Percentiles rank a stretch among this genome's conserved stretches.
Conservation (phyloP, 306 rosid genomes). For the Vigna nakashimae region DNA sequence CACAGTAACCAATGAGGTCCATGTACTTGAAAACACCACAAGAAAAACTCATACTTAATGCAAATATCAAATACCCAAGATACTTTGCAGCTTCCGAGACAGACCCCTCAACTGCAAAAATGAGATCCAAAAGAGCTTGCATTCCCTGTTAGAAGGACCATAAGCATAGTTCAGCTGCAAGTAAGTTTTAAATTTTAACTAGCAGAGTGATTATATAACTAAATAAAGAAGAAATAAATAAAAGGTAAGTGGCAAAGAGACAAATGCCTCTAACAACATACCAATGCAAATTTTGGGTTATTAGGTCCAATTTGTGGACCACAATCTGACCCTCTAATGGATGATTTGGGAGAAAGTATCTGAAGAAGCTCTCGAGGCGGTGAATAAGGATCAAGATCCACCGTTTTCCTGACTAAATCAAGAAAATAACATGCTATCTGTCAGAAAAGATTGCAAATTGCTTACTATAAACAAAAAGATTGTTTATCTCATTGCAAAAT, state of each 20-base stretch:
- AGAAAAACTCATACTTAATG: slow-evolving; percentile 2
- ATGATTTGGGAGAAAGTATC: slow-evolving; percentile 81
- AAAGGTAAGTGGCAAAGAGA: neutral
- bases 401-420: slow-evolving; percentile 69
- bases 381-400: slow-evolving; percentile 70
- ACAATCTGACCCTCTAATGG: slow-evolving; percentile 72
- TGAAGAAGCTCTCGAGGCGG: slow-evolving; percentile 84
- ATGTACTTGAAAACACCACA: slow-evolving; percentile 14
- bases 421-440: slow-evolving; percentile 38
- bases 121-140: slow-evolving; percentile 92
- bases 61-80: slow-evolving; percentile 69
- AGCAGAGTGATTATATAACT: slow-evolving; percentile 11
- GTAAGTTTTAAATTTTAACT: slow-evolving; percentile 6
- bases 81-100: slow-evolving; percentile 83
- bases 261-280: slow-evolving; percentile 33
- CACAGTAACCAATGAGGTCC: slow-evolving; percentile 15
- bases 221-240: slow-evolving; percentile 18
- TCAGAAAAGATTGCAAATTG: slow-evolving; percentile 38
- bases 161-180: slow-evolving; percentile 27
- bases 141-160: slow-evolving; percentile 68
- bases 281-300: slow-evolving; percentile 74
- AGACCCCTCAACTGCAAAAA: slow-evolving; percentile 82
- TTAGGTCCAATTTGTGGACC: slow-evolving; percentile 91
- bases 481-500: neutral
- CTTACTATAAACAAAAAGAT: slow-evolving; percentile 1